phyloP scores from a whole-genome alignment of 2,329 filamentous ascomycete genomes.

The Hirsutella thompsonii region DNA sequence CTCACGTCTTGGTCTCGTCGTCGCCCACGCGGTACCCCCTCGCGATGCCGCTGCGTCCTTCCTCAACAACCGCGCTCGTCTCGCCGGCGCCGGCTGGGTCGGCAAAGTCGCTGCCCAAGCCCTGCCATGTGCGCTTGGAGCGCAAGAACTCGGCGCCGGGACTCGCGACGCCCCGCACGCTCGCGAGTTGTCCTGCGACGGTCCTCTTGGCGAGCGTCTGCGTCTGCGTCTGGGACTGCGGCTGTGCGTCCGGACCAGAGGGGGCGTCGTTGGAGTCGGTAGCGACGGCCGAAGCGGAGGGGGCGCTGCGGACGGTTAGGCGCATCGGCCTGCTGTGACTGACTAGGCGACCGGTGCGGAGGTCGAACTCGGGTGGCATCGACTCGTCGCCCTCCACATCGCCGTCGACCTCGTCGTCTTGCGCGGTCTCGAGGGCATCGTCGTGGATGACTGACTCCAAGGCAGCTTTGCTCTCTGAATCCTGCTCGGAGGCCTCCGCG shows the following conservation, averaged over 20 bases:
- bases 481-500: conserved; percentile 17
- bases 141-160: conserved; percentile 82
- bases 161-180: conserved; percentile 75
- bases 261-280: no score
- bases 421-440: conserved; percentile 17
- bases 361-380: conserved; percentile 79
- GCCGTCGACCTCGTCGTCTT: conserved; percentile 34
- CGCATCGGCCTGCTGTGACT: conserved; percentile 67
- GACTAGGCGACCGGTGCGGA: conserved; percentile 75
- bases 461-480: conserved; percentile 12
- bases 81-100: conserved; percentile 29
- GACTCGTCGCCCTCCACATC: conserved; percentile 57
- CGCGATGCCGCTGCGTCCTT: conserved; percentile 79
- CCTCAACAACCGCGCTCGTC: conserved; percentile 58
- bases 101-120: conserved; percentile 72
- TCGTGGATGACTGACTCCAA: conserved; percentile 5
- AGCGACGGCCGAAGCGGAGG: background rate
- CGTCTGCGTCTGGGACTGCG: no score
- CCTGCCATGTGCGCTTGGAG: conserved; percentile 79
- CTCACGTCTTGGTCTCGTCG: conserved; percentile 22
- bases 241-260: no score
- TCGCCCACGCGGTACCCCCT: conserved; percentile 74
- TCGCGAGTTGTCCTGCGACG: conserved; percentile 53
- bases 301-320: conserved; percentile 18
- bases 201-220: no score